Evolutionary conservation across 108 stramenopile genomes (phyloP), one percentile per base, ranked within the genome.

Genomic region (Pelagomonas calceolata): DNA sequence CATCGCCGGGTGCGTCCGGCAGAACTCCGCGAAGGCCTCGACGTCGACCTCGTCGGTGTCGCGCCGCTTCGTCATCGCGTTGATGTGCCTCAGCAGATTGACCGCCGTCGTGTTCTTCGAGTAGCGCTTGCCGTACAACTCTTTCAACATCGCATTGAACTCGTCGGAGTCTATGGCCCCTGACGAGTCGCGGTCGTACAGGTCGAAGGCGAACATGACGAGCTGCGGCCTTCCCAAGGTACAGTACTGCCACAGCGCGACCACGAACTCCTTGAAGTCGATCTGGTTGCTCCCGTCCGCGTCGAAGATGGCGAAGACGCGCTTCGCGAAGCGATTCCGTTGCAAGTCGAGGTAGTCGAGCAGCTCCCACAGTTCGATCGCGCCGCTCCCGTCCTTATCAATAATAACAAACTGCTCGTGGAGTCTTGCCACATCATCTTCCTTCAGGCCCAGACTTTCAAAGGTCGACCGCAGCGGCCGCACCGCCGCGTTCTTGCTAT

Each of bases 141-240:
- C n/a, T n/a, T n/a, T n/a, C n/a, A n/a, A n/a, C n/a, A n/a, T n/a
- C n/a, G n/a, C n/a, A n/a, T n/a, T n/a, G n/a, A n/a, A n/a, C n/a
- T n/a, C n/a, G n/a, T n/a, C n/a, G n/a, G n/a, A n/a, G n/a, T n/a
- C n/a, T n/a, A n/a, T n/a, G n/a, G n/a, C n/a, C n/a, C n/a, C n/a
- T n/a, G 80, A 84, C 39, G 81, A 83, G 69, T 85, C 84, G 37
- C 73, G 64, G 44, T 85, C 82, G 71, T 85, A 85, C 15, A 86
- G 72, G 21, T 85, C 82, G 44, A 86, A 86, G 31, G 84, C 76
- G 60, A 86, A 86, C 70, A 81, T 78, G 21, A 81, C 74, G 43
- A 85, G 45, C 30, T 80, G 45, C 21, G 76, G 69, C 46, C 80
- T 81, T 37, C 76, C 76, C 32, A 86, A 64, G 9, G 82, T 85